These are phyloP conservation scores for Cladophialophora immunda DNA, from an alignment of 2,329 filamentous ascomycete genomes.

Conservation along the genomic window DNA sequence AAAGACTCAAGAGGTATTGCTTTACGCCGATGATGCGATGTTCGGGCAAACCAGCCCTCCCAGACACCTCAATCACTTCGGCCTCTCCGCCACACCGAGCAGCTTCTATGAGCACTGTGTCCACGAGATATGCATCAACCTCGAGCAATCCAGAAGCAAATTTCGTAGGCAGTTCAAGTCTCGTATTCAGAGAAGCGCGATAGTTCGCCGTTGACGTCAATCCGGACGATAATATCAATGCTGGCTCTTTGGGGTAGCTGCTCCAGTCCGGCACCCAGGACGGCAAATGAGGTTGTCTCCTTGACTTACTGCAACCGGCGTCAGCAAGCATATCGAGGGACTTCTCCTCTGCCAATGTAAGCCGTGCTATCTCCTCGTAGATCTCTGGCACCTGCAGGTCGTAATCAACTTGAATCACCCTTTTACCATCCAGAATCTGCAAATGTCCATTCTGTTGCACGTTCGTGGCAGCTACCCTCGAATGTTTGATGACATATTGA, in stretches of 20 bases:
- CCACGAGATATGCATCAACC: not conserved
- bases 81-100: not conserved
- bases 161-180: not conserved
- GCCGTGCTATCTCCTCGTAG: not conserved
- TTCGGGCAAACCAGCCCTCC: not conserved
- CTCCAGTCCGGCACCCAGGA: constrained; percentile 2
- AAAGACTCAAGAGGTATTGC: not conserved
- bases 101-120: constrained; percentile 2
- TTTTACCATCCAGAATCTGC: not conserved
- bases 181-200: not conserved
- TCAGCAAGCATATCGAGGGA: not conserved
- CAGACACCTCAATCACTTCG: not conserved
- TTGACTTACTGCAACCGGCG: not conserved
- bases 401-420: not conserved
- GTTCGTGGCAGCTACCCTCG: not conserved
- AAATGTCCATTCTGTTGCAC: not conserved
- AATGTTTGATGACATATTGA: not conserved
- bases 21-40: constrained; percentile 5
- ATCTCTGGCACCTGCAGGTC: not conserved
- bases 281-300: not conserved
- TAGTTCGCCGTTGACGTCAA: not conserved
- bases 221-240: not conserved
- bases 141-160: not conserved
- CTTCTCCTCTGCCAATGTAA: not conserved
- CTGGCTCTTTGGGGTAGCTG: not conserved